Evolutionary conservation across 106 monocot species (phyloP), one percentile per base, ranked within the genome.

Genomic region (Posidonia australis): DNA sequence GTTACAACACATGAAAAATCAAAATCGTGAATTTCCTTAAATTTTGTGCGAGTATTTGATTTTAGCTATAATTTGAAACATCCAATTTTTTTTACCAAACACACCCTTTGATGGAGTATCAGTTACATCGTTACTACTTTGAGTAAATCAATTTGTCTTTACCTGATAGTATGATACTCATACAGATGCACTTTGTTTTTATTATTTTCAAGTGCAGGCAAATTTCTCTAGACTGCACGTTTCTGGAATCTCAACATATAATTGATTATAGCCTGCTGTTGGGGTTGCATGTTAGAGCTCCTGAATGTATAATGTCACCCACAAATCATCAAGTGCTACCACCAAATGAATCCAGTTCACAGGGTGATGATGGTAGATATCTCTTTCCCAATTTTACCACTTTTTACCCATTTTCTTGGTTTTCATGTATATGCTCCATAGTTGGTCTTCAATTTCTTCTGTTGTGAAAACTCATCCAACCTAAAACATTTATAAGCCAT

Each of bases 231-330:
- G 93, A 93, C 52, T 93, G 89, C 69, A 71, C 29, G 68, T 93
- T 93, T 63, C 74, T 93, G 54, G 89, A 93, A 79, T 93, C 93
- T 60, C 86, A 93, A 62, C 68, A 70, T 67, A 93, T 93, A 70
- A 89, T 93, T 51, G 93, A 93, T 74, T 93, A 93, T 72, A 93
- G 93, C 81, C 79, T 93, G 83, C 73, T 93, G 44, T 76, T 93
- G 75, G 93, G 93, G 13, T 54, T 93, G 32, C 93, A 93, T 89
- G 86, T 89, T 60, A 81, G 93, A 80, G 86, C 89, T 72, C 94
- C 90, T 52, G 80, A 86, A 67, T 73, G 79, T 78, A 77, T 89
- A 66, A 89, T 74, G 65, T 18, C 68, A 27, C 54, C 51, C 12
- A 43, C 66, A 44, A 81, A 80, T 69, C 22, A 52, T 71, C 73